Evolutionary conservation across 768 basidiomycete genomes (phyloP).

Genomic region (Phaffia tasmanica): DNA sequence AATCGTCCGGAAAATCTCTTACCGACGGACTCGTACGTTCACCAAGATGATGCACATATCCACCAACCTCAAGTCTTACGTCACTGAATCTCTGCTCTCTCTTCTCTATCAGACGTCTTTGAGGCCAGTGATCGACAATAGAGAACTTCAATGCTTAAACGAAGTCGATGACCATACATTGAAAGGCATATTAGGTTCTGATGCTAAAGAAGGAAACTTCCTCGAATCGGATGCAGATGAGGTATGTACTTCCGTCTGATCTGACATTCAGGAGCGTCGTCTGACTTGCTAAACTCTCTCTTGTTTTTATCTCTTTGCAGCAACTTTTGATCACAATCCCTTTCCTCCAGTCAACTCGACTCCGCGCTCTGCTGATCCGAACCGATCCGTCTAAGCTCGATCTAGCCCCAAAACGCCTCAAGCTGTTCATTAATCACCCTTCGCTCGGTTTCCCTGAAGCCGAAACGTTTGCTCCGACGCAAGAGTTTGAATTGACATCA

Average conservation of each 20-base stretch:
- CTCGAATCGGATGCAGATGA: conserved; percentile 63
- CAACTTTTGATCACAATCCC: conserved; percentile 25
- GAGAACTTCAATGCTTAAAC: conserved; percentile 60
- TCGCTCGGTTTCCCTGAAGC: conserved; percentile 55
- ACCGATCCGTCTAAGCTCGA: conserved; percentile 21
- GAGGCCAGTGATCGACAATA: conserved; percentile 41
- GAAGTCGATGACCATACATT: conserved; percentile 49
- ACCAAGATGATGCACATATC: background rate
- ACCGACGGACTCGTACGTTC: conserved; percentile 26
- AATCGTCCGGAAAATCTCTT: conserved; percentile 2
- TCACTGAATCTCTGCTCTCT: background rate
- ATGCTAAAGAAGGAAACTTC: conserved; percentile 39
- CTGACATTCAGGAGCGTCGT: background rate
- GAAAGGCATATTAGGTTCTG: conserved; percentile 45
- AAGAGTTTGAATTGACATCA: conserved; percentile 45
- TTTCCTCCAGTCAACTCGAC: conserved; percentile 22
- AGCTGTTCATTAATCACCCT: conserved; percentile 53
- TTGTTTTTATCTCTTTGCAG: background rate
- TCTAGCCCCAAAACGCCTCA: conserved; percentile 53
- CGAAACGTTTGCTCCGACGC: conserved; percentile 46
- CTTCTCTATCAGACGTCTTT: conserved; percentile 37
- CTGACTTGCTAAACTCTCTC: background rate
- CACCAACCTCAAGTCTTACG: background rate
- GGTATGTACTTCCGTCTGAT: background rate
- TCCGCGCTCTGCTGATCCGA: conserved; percentile 12